Percentiles rank a stretch among this genome's conserved stretches.
phyloP scores from a whole-genome alignment of 2,329 filamentous ascomycete species.

The Setomelanomma holmii region DNA sequence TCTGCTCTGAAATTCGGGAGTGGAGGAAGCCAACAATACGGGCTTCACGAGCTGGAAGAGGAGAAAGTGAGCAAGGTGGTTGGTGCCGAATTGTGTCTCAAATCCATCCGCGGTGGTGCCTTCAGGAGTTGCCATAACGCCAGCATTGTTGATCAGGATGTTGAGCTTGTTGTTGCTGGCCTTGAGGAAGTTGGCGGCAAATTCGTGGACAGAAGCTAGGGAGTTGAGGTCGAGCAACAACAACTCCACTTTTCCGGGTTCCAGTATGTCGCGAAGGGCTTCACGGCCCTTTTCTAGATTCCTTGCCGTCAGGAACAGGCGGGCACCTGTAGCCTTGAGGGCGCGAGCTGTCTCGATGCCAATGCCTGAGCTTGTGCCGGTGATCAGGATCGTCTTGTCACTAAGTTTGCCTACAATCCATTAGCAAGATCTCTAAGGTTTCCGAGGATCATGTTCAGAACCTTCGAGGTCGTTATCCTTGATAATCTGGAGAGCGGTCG shows the following conservation, averaged over 20 bases:
- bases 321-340: slow-evolving; percentile 56
- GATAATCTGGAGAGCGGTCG: slow-evolving; percentile 51
- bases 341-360: slow-evolving; percentile 44
- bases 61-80: slow-evolving; percentile 63
- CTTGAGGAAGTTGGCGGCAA: slow-evolving; percentile 25
- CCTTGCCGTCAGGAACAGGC: slow-evolving; percentile 54
- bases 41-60: slow-evolving; percentile 60
- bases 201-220: slow-evolving; percentile 25
- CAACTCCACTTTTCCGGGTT: slow-evolving; percentile 24
- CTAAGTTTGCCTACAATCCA: slow-evolving; percentile 31
- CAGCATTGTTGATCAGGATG: slow-evolving; percentile 27
- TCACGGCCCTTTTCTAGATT: slow-evolving; percentile 18
- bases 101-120: slow-evolving; percentile 43
- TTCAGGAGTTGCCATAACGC: slow-evolving; percentile 33
- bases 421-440: not conserved
- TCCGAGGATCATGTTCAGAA: not conserved
- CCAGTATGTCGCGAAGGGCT: slow-evolving; percentile 32
- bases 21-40: slow-evolving; percentile 50
- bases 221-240: slow-evolving; percentile 32
- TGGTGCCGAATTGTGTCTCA: slow-evolving; percentile 61
- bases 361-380: slow-evolving; percentile 32
- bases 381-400: slow-evolving; percentile 33
- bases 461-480: slow-evolving; percentile 42
- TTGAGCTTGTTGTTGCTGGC: slow-evolving; percentile 23
- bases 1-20: slow-evolving; percentile 50